Conservation (phyloP, 768 basidiomycete species). For the Tephrocybe rancida region DNA sequence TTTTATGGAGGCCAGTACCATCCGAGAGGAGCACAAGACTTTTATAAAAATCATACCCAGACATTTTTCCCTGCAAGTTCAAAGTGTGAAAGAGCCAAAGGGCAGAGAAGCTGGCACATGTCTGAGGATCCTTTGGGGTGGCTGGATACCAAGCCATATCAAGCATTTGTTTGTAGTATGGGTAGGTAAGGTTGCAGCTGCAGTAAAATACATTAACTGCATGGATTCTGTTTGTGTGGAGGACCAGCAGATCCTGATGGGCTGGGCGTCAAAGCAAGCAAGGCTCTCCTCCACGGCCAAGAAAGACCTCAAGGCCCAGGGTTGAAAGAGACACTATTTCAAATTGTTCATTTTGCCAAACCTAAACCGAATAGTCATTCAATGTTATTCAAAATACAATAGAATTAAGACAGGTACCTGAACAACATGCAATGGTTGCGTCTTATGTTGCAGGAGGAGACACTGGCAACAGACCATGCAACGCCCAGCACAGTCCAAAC, state of each 20-base stretch:
- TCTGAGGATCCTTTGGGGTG: constrained; percentile 6
- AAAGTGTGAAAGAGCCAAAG: constrained; percentile 12
- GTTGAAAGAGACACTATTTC: too few species aligned
- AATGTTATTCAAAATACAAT: too few species aligned
- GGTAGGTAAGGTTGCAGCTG: constrained; percentile 9
- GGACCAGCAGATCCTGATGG: constrained; percentile 19
- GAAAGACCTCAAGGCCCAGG: background rate
- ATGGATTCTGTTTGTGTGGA: constrained; percentile 24
- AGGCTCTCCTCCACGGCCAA: constrained; percentile 22
- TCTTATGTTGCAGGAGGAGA: too few species aligned
- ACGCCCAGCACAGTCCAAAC: too few species aligned
- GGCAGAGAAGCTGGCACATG: constrained; percentile 4
- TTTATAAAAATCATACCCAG: constrained; percentile 9
- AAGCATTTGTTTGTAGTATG: constrained; percentile 15
- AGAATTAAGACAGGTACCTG: too few species aligned
- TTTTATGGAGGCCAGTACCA: too few species aligned
- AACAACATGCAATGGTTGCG: too few species aligned
- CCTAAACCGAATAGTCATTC: too few species aligned
- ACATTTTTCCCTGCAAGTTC: constrained; percentile 10
- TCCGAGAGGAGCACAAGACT: background rate
- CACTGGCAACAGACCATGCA: too few species aligned
- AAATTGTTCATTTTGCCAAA: too few species aligned
- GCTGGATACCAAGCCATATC: constrained; percentile 22
- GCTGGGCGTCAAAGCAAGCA: background rate
- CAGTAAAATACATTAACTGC: constrained; percentile 18